These are phyloP conservation scores for Geotrichum siamense DNA, from an alignment of 1,139 yeast species.

Conservation along the genomic window DNA sequence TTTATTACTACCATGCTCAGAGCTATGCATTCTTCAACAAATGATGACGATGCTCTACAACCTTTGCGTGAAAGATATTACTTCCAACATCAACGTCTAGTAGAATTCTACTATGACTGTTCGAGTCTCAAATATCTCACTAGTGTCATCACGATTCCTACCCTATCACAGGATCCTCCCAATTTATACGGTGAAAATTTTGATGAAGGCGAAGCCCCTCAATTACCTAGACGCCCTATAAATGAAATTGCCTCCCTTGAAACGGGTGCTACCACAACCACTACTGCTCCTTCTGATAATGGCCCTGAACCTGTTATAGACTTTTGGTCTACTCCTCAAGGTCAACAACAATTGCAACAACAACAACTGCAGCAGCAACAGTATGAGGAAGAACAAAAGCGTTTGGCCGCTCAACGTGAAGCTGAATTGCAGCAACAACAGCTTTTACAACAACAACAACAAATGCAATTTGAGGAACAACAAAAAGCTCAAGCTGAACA, in stretches of 20 bases:
- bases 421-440: slow-evolving; percentile 44
- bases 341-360: slow-evolving; percentile 33
- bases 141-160: slow-evolving; percentile 78
- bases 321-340: slow-evolving; percentile 42
- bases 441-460: slow-evolving; percentile 48
- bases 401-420: slow-evolving; percentile 45
- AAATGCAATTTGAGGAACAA: slow-evolving; percentile 61
- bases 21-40: slow-evolving; percentile 74
- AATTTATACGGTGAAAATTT: slow-evolving; percentile 46
- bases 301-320: slow-evolving; percentile 36
- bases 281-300: slow-evolving; percentile 31
- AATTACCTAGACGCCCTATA: slow-evolving; percentile 42
- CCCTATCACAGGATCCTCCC: slow-evolving; percentile 67
- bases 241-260: slow-evolving; percentile 26
- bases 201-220: slow-evolving; percentile 37
- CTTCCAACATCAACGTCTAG: slow-evolving; percentile 71
- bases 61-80: slow-evolving; percentile 68
- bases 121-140: slow-evolving; percentile 78
- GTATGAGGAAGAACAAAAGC: slow-evolving; percentile 46
- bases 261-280: slow-evolving; percentile 42
- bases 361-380: slow-evolving; percentile 39
- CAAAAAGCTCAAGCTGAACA: slow-evolving; percentile 62
- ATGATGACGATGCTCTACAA: slow-evolving; percentile 67
- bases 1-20: slow-evolving; percentile 86
- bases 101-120: slow-evolving; percentile 87